Evolutionary conservation across 2,329 filamentous ascomycete species (phyloP), one percentile per base, ranked within the genome.

Genomic region (Tolypocladium album): DNA sequence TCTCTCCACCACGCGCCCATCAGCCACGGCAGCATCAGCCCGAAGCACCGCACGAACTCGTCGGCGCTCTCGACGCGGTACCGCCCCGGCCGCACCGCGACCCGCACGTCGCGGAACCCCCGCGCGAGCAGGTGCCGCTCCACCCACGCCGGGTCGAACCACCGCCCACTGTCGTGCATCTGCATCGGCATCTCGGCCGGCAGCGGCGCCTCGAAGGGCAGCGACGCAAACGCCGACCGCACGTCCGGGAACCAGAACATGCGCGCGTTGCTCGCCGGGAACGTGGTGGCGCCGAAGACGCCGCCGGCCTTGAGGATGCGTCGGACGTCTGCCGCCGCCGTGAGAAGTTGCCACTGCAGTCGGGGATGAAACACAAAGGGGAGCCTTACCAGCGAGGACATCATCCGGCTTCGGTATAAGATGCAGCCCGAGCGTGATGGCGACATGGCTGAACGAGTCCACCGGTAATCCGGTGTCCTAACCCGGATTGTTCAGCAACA

Each of bases 401-500:
- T 66, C 65, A 55, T 73, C 68, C 0, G 78, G 73, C 27, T 78
- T 64, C 0, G 79, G 76, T 17, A 81, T 75, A 3, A 78, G 60
- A 63, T 80, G 78, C 55, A 81, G 73, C 1, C 74, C 79, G 60
- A 82, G 75, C n/a, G 74, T 75, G 43, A 78, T 67, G 12, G 78
- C 75, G 36, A 79, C 66, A 64, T 82, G 77, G 1, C 71, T 77
- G 62, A 76, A 80, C 0, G 72, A 70, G 17, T 65, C 66, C 1
- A 72, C 71, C 0, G 72, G 67, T 8, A 81, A 68, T 1, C 64
- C 69, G 4, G 77, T 78, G 34, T 78, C 63, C 76, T 78, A 40
- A 3, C 6, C 6, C 24, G 15, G 6, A 13, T 1, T 17, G n/a
- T 3, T 20, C n/a, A 58, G 13, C 20, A 12, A 45, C n/a, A 15